Evolutionary conservation across 73 alveolate genomes (phyloP), one percentile per base, ranked within the genome.

Genomic region (Diophrys appendiculata): DNA sequence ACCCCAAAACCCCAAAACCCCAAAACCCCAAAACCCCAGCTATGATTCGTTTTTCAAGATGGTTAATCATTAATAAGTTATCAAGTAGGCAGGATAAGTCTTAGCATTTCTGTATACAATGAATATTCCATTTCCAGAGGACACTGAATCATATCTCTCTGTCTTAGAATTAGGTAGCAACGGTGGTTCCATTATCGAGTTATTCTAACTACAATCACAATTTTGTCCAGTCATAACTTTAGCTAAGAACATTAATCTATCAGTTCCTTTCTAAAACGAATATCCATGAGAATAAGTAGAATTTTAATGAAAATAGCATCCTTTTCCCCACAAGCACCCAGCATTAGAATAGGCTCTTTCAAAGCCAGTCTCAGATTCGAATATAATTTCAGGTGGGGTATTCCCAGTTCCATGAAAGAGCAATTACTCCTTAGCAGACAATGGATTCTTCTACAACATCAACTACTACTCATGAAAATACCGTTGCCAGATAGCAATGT

Each of bases 251-350:
- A 60, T 60, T 8, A 23, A 25, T 14, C n/a, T 13, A 2, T 14
- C 29, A 11, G 31, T 3, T 3, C 30, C 71, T 60, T 60, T 60
- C 33, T 23, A 11, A 11, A 3, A 5, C 14, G 31, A 23, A n/a
- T 60, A 60, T 13, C 33, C 3, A 60, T 11, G 26, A 3, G 71
- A 60, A 29, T 60, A 60, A 11, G 33, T 13, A 13, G 71, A 60
- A 29, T 25, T 23, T 29, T 60, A 23, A 60, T 60, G 71, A 29
- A 60, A 60, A n/a, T 60, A 60, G n/a, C 30, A 23, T 14, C 71
- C 71, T 60, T 25, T 60, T 3, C 71, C 71, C 71, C 71, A 60
- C 26, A 60, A 3, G 18, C 60, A 43, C n/a, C 71, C 71, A 60
- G 26, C 71, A 60, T 60, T 60, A 14, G 71, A 60, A 29, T 60